A percentile compares a stretch with the other conserved stretches of the same genome.
These are phyloP conservation scores for Salix koriyanagi DNA, from an alignment of 345 rosid species.

Conservation along the genomic window DNA sequence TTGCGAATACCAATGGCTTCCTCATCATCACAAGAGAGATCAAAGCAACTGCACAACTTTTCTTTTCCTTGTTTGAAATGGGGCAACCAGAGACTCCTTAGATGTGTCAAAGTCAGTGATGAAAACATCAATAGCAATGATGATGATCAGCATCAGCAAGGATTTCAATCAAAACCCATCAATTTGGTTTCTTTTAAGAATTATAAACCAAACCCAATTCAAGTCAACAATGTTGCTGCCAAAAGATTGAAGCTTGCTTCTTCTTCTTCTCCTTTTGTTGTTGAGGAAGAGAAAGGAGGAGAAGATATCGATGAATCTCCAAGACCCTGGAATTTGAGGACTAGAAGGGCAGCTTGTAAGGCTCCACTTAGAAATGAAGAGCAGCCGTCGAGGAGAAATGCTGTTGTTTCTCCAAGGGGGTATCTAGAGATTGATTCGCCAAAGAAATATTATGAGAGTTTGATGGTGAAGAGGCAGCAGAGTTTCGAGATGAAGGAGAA, in stretches of 20 bases:
- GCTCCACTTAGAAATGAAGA: conserved; percentile 17
- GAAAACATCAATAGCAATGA: neutral
- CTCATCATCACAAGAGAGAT: conserved; percentile 33
- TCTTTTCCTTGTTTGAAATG: conserved; percentile 51
- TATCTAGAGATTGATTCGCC: conserved; percentile 7
- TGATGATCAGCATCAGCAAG: neutral
- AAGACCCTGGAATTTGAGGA: conserved; percentile 27
- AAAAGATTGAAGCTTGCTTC: conserved; percentile 32
- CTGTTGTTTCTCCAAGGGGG: neutral
- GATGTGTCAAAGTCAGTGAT: conserved; percentile 41
- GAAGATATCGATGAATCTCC: conserved; percentile 17
- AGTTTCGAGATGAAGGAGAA: conserved; percentile 6
- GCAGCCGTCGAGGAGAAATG: neutral
- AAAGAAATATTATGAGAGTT: neutral
- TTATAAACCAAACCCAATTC: neutral
- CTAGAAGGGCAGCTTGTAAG: conserved; percentile 23
- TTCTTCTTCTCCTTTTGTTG: conserved; percentile 13
- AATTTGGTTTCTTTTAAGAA: conserved; percentile 1
- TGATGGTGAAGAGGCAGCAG: conserved; percentile 7
- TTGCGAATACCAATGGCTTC: conserved; percentile 2
- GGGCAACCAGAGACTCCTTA: conserved; percentile 49
- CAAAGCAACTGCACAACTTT: conserved; percentile 57
- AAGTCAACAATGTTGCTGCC: neutral
- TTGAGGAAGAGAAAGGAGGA: conserved; percentile 14
- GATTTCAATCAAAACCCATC: conserved; percentile 1